These are phyloP conservation scores for Naegleria lovaniensis DNA, from an alignment of 208 protist genomes.

Conservation along the genomic window DNA sequence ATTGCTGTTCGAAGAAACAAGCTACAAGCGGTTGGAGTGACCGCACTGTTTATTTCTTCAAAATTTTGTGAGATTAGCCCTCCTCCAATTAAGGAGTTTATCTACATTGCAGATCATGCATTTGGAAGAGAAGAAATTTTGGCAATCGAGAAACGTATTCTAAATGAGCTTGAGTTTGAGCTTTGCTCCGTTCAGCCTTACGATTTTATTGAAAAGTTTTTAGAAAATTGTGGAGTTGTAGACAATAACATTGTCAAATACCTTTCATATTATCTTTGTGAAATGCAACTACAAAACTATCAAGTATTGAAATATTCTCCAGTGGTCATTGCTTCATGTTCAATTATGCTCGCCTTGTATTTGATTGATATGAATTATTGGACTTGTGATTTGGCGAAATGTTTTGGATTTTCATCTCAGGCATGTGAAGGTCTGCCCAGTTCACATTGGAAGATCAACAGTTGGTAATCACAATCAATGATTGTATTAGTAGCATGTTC, in stretches of 20 bases:
- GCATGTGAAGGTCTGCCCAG: neutral
- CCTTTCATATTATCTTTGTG: neutral
- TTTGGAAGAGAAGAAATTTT: constrained; percentile 68
- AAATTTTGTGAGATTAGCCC: constrained; percentile 77
- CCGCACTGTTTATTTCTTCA: constrained; percentile 68
- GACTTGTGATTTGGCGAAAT: neutral
- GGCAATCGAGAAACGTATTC: constrained; percentile 33
- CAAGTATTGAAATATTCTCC: neutral
- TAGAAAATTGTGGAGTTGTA: neutral
- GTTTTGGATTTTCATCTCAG: neutral
- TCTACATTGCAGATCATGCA: constrained; percentile 79
- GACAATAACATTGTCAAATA: neutral
- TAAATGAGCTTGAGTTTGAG: constrained; percentile 37
- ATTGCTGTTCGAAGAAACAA: constrained; percentile 38
- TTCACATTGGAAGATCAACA: neutral
- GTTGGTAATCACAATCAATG: neutral
- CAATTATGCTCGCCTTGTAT: neutral
- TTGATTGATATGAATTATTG: neutral
- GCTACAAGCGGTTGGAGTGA: constrained; percentile 76
- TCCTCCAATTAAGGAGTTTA: constrained; percentile 76
- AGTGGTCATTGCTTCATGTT: neutral
- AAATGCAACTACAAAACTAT: neutral
- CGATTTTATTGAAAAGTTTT: constrained; percentile 38
- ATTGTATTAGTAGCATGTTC: neutral
- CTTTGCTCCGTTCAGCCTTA: constrained; percentile 26